phyloP scores from a whole-genome alignment of 495 filamentous ascomycete genomes.

The Penicillium maclennaniae region DNA sequence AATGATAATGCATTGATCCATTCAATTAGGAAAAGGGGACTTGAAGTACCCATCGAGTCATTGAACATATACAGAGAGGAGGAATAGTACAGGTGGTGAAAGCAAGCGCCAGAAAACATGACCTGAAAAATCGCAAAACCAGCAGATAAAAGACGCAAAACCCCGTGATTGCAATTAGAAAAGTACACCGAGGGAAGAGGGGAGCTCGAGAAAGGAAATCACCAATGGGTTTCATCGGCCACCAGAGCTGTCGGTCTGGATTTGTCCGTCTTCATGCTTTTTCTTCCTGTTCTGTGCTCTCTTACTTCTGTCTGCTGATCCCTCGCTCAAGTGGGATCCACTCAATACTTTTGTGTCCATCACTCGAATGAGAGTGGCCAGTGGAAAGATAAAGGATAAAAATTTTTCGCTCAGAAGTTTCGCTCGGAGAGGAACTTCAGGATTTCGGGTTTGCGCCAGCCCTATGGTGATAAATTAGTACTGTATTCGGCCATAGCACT shows the following conservation, averaged over 20 bases:
- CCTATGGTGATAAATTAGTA: slow-evolving; percentile 25
- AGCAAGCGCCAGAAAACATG: slow-evolving; percentile 15
- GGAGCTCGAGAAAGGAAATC: slow-evolving; percentile 13
- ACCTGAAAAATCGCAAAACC: slow-evolving; percentile 10
- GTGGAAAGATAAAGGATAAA: slow-evolving; percentile 8
- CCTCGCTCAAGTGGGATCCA: background rate
- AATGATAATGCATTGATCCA: slow-evolving; percentile 17
- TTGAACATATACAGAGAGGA: slow-evolving; percentile 25
- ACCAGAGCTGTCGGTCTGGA: background rate
- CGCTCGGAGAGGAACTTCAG: slow-evolving; percentile 44
- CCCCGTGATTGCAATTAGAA: slow-evolving; percentile 17
- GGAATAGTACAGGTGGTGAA: slow-evolving; percentile 20
- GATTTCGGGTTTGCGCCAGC: slow-evolving; percentile 51
- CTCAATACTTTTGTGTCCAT: background rate
- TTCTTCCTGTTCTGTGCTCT: slow-evolving; percentile 5
- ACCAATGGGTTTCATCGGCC: slow-evolving; percentile 6
- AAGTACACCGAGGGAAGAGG: slow-evolving; percentile 17
- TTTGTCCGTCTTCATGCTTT: slow-evolving; percentile 8
- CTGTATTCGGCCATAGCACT: background rate
- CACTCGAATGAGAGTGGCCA: background rate
- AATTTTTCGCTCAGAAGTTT: slow-evolving; percentile 37
- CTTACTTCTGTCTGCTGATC: slow-evolving; percentile 1
- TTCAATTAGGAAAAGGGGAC: slow-evolving; percentile 16
- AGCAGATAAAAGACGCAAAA: slow-evolving; percentile 11
- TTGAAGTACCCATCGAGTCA: slow-evolving; percentile 18